Conservation (phyloP, 164 flowering plant species). For the Nymphaea thermarum region DNA sequence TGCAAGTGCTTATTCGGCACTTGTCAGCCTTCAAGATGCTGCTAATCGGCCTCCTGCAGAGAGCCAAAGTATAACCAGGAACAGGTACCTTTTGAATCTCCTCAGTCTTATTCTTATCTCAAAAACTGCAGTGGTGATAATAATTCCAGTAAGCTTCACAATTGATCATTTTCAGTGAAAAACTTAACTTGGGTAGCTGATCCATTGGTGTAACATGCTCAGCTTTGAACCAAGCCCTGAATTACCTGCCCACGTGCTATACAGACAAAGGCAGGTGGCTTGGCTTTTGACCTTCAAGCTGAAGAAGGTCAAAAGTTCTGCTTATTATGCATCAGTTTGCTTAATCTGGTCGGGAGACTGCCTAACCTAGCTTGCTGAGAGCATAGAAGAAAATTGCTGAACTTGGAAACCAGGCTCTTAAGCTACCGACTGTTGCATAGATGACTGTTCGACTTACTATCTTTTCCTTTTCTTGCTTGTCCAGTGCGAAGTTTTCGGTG, state of each 20-base stretch:
- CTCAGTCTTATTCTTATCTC: not conserved
- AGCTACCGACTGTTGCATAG: not conserved
- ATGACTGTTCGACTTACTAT: not conserved
- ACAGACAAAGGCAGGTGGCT: too few relatives aligned
- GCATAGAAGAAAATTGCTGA: not conserved
- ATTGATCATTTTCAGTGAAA: too few relatives aligned
- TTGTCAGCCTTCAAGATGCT: not conserved
- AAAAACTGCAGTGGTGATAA: too few relatives aligned
- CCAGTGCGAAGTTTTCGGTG: not conserved
- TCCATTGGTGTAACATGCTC: too few relatives aligned
- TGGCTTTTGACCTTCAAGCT: too few relatives aligned
- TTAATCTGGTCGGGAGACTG: not conserved
- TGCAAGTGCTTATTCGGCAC: not conserved
- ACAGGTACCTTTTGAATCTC: not conserved
- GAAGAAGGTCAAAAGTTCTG: too few relatives aligned
- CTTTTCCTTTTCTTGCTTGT: not conserved
- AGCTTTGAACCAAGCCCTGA: too few relatives aligned
- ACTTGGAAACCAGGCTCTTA: not conserved
- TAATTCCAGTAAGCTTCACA: too few relatives aligned
- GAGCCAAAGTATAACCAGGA: not conserved
- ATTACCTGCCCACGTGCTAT: too few relatives aligned
- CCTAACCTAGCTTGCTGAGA: not conserved
- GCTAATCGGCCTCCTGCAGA: not conserved
- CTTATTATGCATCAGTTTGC: too few relatives aligned
- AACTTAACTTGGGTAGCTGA: too few relatives aligned